Evolutionary conservation across 2,329 filamentous ascomycete genomes (phyloP).

Genomic region (Cladorrhinum sp.): DNA sequence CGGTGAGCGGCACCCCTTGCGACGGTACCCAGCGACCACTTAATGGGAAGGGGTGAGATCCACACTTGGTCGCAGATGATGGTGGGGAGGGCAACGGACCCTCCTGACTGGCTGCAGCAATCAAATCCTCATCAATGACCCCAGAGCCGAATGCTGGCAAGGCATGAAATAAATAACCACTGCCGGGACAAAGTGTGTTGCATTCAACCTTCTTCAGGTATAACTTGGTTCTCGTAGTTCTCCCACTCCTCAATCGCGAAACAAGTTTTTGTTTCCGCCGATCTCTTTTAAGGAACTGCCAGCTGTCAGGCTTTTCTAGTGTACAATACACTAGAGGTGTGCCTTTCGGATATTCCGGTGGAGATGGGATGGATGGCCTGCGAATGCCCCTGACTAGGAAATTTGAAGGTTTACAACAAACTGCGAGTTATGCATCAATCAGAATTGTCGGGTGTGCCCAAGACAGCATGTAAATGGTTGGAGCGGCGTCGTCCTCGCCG

Average conservation of each 20-base stretch:
- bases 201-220: not conserved
- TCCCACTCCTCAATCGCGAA: not conserved
- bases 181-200: slow-evolving; percentile 14
- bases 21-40: slow-evolving; percentile 19
- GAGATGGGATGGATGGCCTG: not conserved
- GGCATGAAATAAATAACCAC: slow-evolving; percentile 1
- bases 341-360: not conserved
- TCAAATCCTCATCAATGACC: not conserved
- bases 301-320: not conserved
- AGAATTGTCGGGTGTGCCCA: not conserved
- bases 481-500: not conserved
- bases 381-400: not conserved
- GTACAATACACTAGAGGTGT: too few relatives aligned
- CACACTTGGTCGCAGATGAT: slow-evolving; percentile 11
- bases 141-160: not conserved
- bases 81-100: slow-evolving; percentile 9
- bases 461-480: not conserved
- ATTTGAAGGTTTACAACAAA: not conserved
- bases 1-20: slow-evolving; percentile 13
- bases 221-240: not conserved
- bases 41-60: slow-evolving; percentile 20
- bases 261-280: not conserved
- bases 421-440: not conserved
- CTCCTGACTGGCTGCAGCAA: slow-evolving; percentile 7
- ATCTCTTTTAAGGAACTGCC: not conserved